phyloP scores from a whole-genome alignment of 352 stramenopile genomes.

The Blastocystis sp. region DNA sequence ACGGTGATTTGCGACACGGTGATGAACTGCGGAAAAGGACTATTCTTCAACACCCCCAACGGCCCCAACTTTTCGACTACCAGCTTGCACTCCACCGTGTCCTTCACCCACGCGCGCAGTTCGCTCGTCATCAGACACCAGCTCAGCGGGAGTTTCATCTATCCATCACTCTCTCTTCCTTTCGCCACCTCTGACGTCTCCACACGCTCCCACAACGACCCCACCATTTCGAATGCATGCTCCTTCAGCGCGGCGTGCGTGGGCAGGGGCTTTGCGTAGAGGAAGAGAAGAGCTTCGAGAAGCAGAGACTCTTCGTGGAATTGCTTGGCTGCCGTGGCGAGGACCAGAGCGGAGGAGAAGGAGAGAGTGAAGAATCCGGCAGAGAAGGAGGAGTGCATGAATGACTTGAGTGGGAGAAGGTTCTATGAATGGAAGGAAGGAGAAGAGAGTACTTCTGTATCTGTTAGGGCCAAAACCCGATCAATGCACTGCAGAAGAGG shows the following conservation, averaged over 20 bases:
- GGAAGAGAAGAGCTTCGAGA: not conserved
- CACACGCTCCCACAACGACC: not conserved
- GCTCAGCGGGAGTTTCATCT: not conserved
- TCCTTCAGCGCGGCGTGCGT: not conserved
- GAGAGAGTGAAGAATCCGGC: not conserved
- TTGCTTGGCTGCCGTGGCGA: not conserved
- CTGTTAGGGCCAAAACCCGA: not conserved
- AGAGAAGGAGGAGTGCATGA: not conserved
- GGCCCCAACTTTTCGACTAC: slow-evolving; percentile 20
- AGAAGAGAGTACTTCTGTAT: not conserved
- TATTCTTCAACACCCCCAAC: not conserved
- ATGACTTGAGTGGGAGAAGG: not conserved
- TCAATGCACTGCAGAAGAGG: slow-evolving; percentile 2
- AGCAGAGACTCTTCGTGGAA: not conserved
- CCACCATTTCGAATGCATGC: not conserved
- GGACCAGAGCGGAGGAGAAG: not conserved
- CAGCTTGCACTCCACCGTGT: not conserved
- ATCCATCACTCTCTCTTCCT: not conserved
- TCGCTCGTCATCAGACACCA: slow-evolving; percentile 16
- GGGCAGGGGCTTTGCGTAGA: not conserved
- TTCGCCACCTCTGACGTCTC: not conserved
- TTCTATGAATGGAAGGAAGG: not conserved
- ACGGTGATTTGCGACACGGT: not conserved
- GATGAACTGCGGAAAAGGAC: not conserved
- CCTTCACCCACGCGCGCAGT: not conserved